These are phyloP conservation scores for Rhytidhysteron rufulum DNA, from an alignment of 2,329 filamentous ascomycete genomes.

Conservation along the genomic window DNA sequence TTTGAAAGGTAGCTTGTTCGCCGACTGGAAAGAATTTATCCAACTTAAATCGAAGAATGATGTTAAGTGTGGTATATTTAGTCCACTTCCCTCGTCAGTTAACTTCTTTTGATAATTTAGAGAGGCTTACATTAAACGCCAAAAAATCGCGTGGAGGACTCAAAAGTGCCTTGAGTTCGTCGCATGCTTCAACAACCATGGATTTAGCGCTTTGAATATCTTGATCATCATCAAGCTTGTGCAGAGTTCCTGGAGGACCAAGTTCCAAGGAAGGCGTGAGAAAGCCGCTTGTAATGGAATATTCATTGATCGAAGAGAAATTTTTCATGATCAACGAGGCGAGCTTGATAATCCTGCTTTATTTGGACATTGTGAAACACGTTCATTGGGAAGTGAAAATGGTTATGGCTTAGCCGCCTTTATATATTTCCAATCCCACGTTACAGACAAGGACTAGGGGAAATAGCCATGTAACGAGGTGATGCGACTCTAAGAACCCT, in stretches of 20 bases:
- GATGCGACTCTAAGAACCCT: no score
- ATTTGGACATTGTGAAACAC: no score
- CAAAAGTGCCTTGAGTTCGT: slow-evolving; percentile 8
- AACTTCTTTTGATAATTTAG: slow-evolving; percentile 3
- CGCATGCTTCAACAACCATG: slow-evolving; percentile 7
- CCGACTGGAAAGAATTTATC: slow-evolving; percentile 11
- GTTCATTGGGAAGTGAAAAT: no score
- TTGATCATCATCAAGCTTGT: slow-evolving; percentile 8
- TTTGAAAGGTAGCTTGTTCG: slow-evolving; percentile 8
- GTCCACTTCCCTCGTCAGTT: slow-evolving; percentile 2
- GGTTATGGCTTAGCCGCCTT: no score
- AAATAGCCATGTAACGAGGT: no score
- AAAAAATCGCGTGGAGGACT: slow-evolving; percentile 8
- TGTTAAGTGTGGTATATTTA: slow-evolving; percentile 6
- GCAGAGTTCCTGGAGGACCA: slow-evolving; percentile 3
- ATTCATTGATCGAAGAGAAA: not conserved
- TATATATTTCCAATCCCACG: no score
- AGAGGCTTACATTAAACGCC: slow-evolving; percentile 3
- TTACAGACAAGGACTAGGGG: no score
- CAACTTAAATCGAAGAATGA: slow-evolving; percentile 12
- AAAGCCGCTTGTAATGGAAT: slow-evolving; percentile 1
- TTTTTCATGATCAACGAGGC: not conserved
- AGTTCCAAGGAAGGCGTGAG: slow-evolving; percentile 8
- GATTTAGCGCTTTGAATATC: slow-evolving; percentile 6
- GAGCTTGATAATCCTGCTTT: not conserved